Percentiles rank a stretch among this genome's conserved stretches.
Conservation (phyloP, 371 early-diverging fungal genomes). For the Circinella minor region DNA sequence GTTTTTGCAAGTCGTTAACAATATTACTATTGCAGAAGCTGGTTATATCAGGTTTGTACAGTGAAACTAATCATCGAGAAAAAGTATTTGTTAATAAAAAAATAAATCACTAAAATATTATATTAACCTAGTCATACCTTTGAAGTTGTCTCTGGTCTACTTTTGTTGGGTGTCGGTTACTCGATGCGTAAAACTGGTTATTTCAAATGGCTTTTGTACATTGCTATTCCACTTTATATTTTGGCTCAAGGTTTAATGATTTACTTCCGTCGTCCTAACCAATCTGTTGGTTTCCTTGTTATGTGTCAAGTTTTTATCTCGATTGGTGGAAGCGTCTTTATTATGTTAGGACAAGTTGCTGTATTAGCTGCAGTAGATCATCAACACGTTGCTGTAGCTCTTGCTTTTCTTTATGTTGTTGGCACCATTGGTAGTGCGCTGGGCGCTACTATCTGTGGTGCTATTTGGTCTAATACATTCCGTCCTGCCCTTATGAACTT, state of each 20-base stretch:
- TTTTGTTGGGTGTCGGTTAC: constrained; percentile 19
- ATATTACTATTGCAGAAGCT: constrained; percentile 19
- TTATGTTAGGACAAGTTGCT: constrained; percentile 22
- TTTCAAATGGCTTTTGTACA: constrained; percentile 24
- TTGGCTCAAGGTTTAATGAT: constrained; percentile 28
- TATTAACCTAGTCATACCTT: constrained; percentile 12
- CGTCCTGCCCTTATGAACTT: constrained; percentile 15
- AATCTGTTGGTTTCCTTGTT: constrained; percentile 25
- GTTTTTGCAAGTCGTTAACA: constrained; percentile 23
- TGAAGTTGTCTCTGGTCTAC: constrained; percentile 25
- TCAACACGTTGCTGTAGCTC: constrained; percentile 21
- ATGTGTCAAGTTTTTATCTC: constrained; percentile 28
- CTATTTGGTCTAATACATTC: constrained; percentile 26
- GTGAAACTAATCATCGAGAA: no score
- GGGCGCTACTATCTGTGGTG: constrained; percentile 24
- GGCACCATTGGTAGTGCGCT: constrained; percentile 23
- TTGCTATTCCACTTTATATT: constrained; percentile 22
- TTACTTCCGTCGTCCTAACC: constrained; percentile 26
- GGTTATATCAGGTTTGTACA: constrained; percentile 10
- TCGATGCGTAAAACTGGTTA: constrained; percentile 18
- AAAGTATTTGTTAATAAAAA: no score
- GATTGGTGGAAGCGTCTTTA: constrained; percentile 27
- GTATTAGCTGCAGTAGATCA: constrained; percentile 27
- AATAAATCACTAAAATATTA: no score
- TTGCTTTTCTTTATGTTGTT: constrained; percentile 24